These are phyloP conservation scores for Macrophomina phaseolina DNA, from an alignment of 2,329 filamentous ascomycete species.

Conservation along the genomic window DNA sequence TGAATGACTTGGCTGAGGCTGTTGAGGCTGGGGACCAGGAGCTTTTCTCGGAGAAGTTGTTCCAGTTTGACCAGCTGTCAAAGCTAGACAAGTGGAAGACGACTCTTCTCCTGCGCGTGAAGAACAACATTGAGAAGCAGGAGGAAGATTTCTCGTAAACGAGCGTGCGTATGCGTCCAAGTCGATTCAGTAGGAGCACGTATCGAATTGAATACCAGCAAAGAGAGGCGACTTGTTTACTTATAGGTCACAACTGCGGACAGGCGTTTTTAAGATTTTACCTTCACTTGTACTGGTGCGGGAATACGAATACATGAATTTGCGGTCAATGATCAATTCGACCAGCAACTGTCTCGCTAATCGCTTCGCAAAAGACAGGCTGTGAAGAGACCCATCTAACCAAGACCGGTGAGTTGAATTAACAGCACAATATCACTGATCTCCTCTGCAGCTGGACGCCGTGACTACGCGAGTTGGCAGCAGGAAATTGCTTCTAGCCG, in stretches of 20 bases:
- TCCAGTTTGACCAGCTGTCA: slow-evolving; percentile 88
- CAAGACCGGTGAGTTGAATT: no score
- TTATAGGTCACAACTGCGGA: not conserved
- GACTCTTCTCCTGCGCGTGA: slow-evolving; percentile 78
- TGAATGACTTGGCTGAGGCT: slow-evolving; percentile 76
- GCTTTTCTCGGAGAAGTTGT: slow-evolving; percentile 79
- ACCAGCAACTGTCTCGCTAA: not conserved
- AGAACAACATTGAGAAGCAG: slow-evolving; percentile 78
- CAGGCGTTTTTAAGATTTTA: slow-evolving; percentile 11
- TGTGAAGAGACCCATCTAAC: no score
- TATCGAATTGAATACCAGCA: slow-evolving; percentile 12
- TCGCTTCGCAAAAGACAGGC: no score
- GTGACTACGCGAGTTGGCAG: no score
- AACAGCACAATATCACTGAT: no score
- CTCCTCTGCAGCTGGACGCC: no score
- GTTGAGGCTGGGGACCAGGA: slow-evolving; percentile 82
- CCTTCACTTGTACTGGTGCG: not conserved
- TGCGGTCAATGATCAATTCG: not conserved
- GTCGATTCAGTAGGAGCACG: not conserved
- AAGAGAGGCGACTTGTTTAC: slow-evolving; percentile 15
- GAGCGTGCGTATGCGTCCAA: not conserved
- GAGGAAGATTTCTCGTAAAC: slow-evolving; percentile 70
- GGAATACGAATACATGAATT: slow-evolving; percentile 19
- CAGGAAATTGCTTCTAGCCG: no score
- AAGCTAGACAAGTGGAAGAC: slow-evolving; percentile 99